phyloP scores from a whole-genome alignment of 78 protist species.

The Dictyostelium discoideum region dicty_2.7 NC_007089.4:285501-286000 shows the following conservation, averaged over 20 bases:
- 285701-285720: conserved; percentile 74
- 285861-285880: conserved; percentile 12
- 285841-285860: conserved; percentile 28
- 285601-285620: conserved; percentile 60
- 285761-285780: conserved; percentile 57
- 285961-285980: not conserved
- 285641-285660: conserved; percentile 60
- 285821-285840: conserved; percentile 1
- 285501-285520: conserved; percentile 67
- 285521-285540: conserved; percentile 65
- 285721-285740: conserved; percentile 70
- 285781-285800: conserved; percentile 53
- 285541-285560: conserved; percentile 76
- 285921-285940: not conserved
- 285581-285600: conserved; percentile 35
- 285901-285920: conserved; percentile 5
- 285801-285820: conserved; percentile 37
- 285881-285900: conserved; percentile 9
- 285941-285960: conserved; percentile 20
- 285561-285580: conserved; percentile 82
- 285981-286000: conserved; percentile 16
- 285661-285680: not conserved
- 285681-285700: conserved; percentile 16
- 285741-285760: conserved; percentile 54
- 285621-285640: conserved; percentile 77